Evolutionary conservation across 352 stramenopile genomes (phyloP).

Genomic region (Phytophthora multivora): DNA sequence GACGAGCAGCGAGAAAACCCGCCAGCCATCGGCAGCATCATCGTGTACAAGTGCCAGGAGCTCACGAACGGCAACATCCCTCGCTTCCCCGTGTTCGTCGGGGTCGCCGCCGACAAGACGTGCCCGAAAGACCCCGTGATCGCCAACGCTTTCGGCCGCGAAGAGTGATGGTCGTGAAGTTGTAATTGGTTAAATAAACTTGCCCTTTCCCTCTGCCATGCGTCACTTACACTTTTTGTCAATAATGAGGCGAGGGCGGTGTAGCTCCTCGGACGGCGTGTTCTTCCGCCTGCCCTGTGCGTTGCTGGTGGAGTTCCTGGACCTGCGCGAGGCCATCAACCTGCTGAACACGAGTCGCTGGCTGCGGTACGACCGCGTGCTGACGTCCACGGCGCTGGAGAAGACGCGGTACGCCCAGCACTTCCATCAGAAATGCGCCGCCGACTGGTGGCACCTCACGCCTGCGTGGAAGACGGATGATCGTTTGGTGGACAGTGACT

Average conservation of each 20-base stretch:
- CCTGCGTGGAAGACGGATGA: constrained; percentile 44
- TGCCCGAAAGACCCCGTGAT: constrained; percentile 54
- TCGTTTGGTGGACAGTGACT: constrained; percentile 44
- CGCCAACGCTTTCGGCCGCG: constrained; percentile 31
- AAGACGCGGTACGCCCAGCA: constrained; percentile 56
- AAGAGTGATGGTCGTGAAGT: constrained; percentile 10
- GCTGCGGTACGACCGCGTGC: constrained; percentile 45
- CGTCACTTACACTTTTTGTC: constrained; percentile 5
- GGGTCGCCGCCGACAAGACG: constrained; percentile 59
- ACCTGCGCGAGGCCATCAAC: constrained; percentile 51
- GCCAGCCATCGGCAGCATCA: constrained; percentile 55
- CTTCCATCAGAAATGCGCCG: constrained; percentile 57
- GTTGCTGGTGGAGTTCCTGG: constrained; percentile 53
- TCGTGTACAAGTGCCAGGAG: constrained; percentile 86
- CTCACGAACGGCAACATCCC: constrained; percentile 71
- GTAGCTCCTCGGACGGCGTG: constrained; percentile 2
- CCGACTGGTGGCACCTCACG: constrained; percentile 61
- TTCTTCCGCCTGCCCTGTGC: constrained; percentile 48
- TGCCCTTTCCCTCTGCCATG: constrained; percentile 6
- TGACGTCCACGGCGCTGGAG: constrained; percentile 47
- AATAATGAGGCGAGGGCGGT: constrained; percentile 24
- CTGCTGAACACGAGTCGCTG: constrained; percentile 50
- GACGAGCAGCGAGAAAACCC: constrained; percentile 56
- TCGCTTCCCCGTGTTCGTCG: constrained; percentile 76
- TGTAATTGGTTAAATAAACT: constrained; percentile 13